A percentile compares a stretch with the other conserved stretches of the same genome.
These are phyloP conservation scores for Rubia balearica DNA, from an alignment of 305 asterid species.

Conservation along the genomic window DNA sequence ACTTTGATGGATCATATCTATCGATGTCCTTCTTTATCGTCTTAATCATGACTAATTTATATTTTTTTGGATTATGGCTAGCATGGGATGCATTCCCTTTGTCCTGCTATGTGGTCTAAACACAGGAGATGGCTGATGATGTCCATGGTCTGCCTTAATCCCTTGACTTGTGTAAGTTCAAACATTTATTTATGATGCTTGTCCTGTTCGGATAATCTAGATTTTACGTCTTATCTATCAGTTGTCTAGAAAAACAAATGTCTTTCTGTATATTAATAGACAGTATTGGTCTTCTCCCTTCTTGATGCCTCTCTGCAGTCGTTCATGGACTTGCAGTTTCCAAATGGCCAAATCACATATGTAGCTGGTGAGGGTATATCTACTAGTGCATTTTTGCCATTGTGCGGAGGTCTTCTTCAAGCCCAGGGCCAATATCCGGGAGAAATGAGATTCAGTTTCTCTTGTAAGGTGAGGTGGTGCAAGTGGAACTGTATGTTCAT, in stretches of 20 bases:
- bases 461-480: conserved; percentile 69
- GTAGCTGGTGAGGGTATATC: conserved; percentile 92
- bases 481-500: conserved; percentile 10
- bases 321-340: conserved; percentile 95
- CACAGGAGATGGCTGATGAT: conserved; percentile 95
- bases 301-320: conserved; percentile 46
- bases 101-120: conserved; percentile 99
- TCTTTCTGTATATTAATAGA: conserved; percentile 1
- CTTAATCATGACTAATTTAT: neutral
- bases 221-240: neutral
- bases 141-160: conserved; percentile 96
- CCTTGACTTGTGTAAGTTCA: conserved; percentile 77
- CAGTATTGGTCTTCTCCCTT: neutral
- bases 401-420: conserved; percentile 88
- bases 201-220: neutral
- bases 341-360: conserved; percentile 91
- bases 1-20: neutral
- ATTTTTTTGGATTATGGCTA: conserved; percentile 28
- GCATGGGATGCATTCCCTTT: conserved; percentile 94
- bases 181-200: conserved; percentile 5
- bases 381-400: conserved; percentile 78
- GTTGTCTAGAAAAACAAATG: neutral
- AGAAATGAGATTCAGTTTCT: conserved; percentile 90
- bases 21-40: neutral
- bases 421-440: conserved; percentile 98